Evolutionary conservation across 352 stramenopile genomes (phyloP), one percentile per base, ranked within the genome.

Genomic region (Phytophthora pluvialis): DNA sequence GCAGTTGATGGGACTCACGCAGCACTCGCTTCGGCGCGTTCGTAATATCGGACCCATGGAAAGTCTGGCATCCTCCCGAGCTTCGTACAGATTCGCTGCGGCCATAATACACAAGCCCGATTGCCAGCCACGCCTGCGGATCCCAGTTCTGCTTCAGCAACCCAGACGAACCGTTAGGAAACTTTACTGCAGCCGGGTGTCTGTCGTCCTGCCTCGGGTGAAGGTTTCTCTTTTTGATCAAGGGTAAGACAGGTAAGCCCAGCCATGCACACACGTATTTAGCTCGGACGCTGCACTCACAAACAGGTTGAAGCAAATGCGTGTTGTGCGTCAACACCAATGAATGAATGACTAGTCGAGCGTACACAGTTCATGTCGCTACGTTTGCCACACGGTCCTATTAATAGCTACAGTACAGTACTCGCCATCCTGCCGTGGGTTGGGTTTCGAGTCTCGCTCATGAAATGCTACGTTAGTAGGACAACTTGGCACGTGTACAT

Each of bases 171-270:
- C 47, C 39, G 35, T 47, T 12, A 25, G 10, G n/a, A 49, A 21
- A 35, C 38, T 67, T 62, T 62, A 62, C 43, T 38, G 48, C 13
- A 54, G 58, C 58, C 47, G 38, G 43, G 32, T 65, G 45, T 16
- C 43, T n/a, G 33, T n/a, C 25, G 13, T 5, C 31, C 18, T 38
- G 54, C 43, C 43, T 48, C 55, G 42, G 25, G 4, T 16, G 32
- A 11, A 15, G 29, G 8, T 12, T 7, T 35, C 31, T 7, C 31
- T 2, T 2, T 21, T 21, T 7, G 31, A 35, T 21, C 36, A 31
- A 28, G 35, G 48, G 50, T 39, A 47, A 36, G 47, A 55, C 47
- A 55, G 31, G 33, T 13, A 44, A 53, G 10, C 40, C 40, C 29
- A 29, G 31, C 47, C 31, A 11, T 35, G 31, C 31, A 35, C 21